Base-by-base conservation (phyloP, 139 green algal genomes). In the Tetraselmis chui region DNA sequence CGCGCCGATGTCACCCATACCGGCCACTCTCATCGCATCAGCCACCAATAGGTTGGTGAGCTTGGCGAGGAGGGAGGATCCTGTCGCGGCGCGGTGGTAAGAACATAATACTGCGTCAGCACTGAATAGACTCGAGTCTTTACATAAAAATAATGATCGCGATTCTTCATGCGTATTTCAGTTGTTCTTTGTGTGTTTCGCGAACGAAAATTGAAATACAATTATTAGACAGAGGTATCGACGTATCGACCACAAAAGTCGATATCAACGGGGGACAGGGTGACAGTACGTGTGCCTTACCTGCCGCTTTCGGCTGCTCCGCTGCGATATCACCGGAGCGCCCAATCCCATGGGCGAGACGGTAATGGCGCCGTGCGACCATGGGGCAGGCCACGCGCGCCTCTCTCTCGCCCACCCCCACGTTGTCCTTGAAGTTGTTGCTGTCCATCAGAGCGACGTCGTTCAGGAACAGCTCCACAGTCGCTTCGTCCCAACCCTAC, bases 381-480 rank as follows among this genome's bases (percentile, higher is more conserved):
- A 98, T 82, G 23, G 87, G 81, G 80, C 90, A 93, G 1, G 89
- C 91, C 24, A 98, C 88, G 0, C 96, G 81, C 0, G 89, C 96
- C 89, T 99, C 96, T 0, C 96, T 89, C 89, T 99, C 96, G 1
- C 96, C 96, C 59, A 98, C 88, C 0, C 96, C 96, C 59, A 96
- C 93, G 31, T 94, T 94, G 79, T 86, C 92, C 1, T 91, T n/a
- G 86, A 99, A 99, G 84, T 97, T 99, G 89, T 99, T 99, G 82
- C 86, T 94, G 91, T 99, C 96, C 96, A 99, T 99, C 26, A 89
- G 22, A 0, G 96, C 86, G 25, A 88, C 85, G 32, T 99, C 96
- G 89, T 98, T 88, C n/a, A 98, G 45, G 28, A 98, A 84, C 74
- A 94, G 84, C 83, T 98, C 89, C 18, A 98, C 96, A n/a, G 90